These are phyloP conservation scores for Wickerhamomyces tratensis DNA, from an alignment of 805 yeast species.

Conservation along the genomic window DNA sequence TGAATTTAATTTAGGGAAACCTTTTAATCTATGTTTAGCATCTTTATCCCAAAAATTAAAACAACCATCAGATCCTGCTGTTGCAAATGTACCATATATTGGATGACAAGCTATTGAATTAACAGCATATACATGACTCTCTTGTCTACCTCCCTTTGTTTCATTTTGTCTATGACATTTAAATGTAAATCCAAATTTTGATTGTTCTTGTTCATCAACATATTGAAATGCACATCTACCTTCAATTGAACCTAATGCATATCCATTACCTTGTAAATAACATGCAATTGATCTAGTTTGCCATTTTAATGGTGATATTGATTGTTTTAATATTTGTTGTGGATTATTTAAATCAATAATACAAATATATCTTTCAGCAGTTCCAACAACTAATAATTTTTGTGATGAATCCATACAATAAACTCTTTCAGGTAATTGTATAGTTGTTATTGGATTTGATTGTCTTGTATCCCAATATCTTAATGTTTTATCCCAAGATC, in stretches of 20 bases:
- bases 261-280: slow-evolving; percentile 88
- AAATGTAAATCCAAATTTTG: slow-evolving; percentile 73
- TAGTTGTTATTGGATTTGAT: slow-evolving; percentile 71
- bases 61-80: slow-evolving; percentile 93
- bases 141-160: slow-evolving; percentile 38
- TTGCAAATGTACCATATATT: slow-evolving; percentile 77
- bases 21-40: slow-evolving; percentile 77
- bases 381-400: slow-evolving; percentile 81
- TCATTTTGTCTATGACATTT: slow-evolving; percentile 83
- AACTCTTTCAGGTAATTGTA: slow-evolving; percentile 82
- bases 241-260: slow-evolving; percentile 86
- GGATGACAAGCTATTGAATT: slow-evolving; percentile 85
- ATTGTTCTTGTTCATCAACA: slow-evolving; percentile 73
- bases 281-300: slow-evolving; percentile 81
- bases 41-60: slow-evolving; percentile 96
- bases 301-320: slow-evolving; percentile 74
- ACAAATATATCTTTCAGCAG: slow-evolving; percentile 80
- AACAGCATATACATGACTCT: slow-evolving; percentile 66
- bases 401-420: slow-evolving; percentile 81
- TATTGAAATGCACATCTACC: slow-evolving; percentile 95
- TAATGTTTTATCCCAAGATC: slow-evolving; percentile 94
- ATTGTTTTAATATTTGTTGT: slow-evolving; percentile 64
- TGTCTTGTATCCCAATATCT: slow-evolving; percentile 92
- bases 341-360: slow-evolving; percentile 79
- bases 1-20: slow-evolving; percentile 56